Conservation (phyloP, 192 early-diverging fungal genomes). For the Coemansia sp. region DNA sequence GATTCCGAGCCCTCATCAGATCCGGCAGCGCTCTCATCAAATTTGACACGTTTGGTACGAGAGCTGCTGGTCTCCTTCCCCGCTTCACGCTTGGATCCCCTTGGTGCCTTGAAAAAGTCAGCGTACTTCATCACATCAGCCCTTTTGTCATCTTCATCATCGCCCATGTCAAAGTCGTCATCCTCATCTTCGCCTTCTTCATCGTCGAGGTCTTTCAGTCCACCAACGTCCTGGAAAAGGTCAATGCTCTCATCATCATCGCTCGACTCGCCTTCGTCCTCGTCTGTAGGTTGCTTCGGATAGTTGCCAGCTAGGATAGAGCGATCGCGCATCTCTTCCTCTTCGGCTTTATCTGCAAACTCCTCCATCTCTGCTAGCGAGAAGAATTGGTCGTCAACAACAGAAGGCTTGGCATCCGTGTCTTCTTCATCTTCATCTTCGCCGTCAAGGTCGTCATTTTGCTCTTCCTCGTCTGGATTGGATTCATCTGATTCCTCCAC, state of each 20-base stretch:
- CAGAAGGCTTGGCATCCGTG: conserved; percentile 46
- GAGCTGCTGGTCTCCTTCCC: conserved; percentile 41
- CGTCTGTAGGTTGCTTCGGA: conserved; percentile 53
- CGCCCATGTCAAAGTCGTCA: conserved; percentile 42
- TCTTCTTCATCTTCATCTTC: conserved; percentile 28
- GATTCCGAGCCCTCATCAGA: conserved; percentile 39
- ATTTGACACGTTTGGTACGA: conserved; percentile 50
- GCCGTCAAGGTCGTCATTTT: conserved; percentile 38
- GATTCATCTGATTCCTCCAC: too few relatives aligned
- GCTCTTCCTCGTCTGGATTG: not conserved
- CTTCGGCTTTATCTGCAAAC: conserved; percentile 79
- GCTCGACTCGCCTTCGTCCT: conserved; percentile 54
- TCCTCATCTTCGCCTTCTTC: conserved; percentile 64
- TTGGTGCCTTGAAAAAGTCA: conserved; percentile 82
- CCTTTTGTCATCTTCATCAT: conserved; percentile 61
- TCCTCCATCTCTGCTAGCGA: conserved; percentile 80
- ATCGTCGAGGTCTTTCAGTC: conserved; percentile 59
- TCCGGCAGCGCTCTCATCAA: conserved; percentile 32
- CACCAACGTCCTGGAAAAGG: conserved; percentile 48
- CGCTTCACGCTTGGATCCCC: conserved; percentile 49
- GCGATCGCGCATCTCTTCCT: conserved; percentile 50
- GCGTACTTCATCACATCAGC: conserved; percentile 72
- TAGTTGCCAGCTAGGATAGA: conserved; percentile 57
- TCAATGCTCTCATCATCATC: conserved; percentile 67
- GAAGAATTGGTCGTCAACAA: conserved; percentile 94